A percentile compares a stretch with the other conserved stretches of the same genome.
Evolutionary conservation across 768 basidiomycete genomes (phyloP).

Genomic region (Tricholomella constricta): DNA sequence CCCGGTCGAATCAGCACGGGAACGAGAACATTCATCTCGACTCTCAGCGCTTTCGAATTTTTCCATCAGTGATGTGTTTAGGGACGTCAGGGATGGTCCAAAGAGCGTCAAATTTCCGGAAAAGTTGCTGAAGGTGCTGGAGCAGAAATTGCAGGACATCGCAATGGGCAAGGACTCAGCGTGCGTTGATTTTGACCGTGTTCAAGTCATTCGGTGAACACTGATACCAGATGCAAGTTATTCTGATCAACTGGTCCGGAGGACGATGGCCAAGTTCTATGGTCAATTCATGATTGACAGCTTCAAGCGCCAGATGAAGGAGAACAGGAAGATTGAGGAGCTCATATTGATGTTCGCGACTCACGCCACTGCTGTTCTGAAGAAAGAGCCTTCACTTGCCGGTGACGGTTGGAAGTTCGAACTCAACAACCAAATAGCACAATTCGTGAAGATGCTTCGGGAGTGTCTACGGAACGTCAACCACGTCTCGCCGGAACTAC

Average conservation of each 20-base stretch:
- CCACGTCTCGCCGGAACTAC: conserved; percentile 83
- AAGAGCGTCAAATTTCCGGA: conserved; percentile 94
- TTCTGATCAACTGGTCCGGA: conserved; percentile 85
- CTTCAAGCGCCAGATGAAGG: conserved; percentile 90
- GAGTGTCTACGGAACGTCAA: conserved; percentile 74
- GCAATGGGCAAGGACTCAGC: conserved; percentile 90
- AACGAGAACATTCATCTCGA: conserved; percentile 68
- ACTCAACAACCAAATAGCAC: conserved; percentile 88
- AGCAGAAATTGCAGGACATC: conserved; percentile 87
- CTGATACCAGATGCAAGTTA: conserved; percentile 52
- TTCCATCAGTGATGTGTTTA: conserved; percentile 78
- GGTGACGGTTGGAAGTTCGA: conserved; percentile 93
- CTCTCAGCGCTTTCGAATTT: conserved; percentile 69
- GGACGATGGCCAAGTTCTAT: conserved; percentile 92
- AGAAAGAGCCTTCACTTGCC: conserved; percentile 83
- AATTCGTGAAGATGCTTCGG: conserved; percentile 83
- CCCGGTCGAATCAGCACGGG: conserved; percentile 40
- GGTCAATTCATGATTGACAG: conserved; percentile 83
- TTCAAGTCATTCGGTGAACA: not conserved
- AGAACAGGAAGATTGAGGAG: conserved; percentile 96
- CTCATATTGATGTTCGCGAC: conserved; percentile 96
- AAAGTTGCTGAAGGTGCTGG: conserved; percentile 88
- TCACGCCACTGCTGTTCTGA: conserved; percentile 81
- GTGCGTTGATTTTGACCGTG: conserved; percentile 50
- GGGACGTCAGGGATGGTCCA: conserved; percentile 73